A percentile compares a stretch with the other conserved stretches of the same genome.
Conservation (phyloP, 176 grass and related monocot species). For the Carex scoparia region DNA sequence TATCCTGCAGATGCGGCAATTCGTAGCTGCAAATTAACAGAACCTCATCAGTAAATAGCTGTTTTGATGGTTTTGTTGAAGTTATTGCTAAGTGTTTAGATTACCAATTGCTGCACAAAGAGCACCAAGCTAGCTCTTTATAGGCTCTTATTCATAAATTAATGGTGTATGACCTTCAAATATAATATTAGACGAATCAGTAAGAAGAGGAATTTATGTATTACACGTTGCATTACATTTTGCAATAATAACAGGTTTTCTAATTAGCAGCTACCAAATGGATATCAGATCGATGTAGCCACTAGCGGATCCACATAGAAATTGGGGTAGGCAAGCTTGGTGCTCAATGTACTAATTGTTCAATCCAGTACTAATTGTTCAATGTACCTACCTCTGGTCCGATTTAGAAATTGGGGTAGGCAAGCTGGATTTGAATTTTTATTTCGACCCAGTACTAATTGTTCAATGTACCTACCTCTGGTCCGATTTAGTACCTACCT, state of each 20-base stretch:
- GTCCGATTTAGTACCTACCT: no score
- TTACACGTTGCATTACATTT: background rate
- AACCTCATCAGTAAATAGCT: background rate
- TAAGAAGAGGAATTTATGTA: background rate
- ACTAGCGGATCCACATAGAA: no score
- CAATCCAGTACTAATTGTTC: no score
- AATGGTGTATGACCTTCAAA: background rate
- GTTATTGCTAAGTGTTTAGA: background rate
- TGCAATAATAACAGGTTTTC: background rate
- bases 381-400: no score
- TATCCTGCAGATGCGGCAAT: background rate
- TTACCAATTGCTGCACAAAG: background rate
- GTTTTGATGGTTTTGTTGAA: background rate
- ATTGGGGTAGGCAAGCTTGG: no score
- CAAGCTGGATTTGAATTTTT: no score
- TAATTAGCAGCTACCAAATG: background rate
- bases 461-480: no score
- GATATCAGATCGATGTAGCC: background rate
- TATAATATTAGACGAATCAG: background rate
- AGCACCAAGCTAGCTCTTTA: background rate
- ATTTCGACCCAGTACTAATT: no score
- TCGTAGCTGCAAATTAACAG: background rate
- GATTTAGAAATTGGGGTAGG: no score
- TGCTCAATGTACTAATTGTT: no score
- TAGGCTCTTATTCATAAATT: background rate